Base-by-base conservation (phyloP, 2,329 filamentous ascomycete species). In the Beauveria varroae region DNA sequence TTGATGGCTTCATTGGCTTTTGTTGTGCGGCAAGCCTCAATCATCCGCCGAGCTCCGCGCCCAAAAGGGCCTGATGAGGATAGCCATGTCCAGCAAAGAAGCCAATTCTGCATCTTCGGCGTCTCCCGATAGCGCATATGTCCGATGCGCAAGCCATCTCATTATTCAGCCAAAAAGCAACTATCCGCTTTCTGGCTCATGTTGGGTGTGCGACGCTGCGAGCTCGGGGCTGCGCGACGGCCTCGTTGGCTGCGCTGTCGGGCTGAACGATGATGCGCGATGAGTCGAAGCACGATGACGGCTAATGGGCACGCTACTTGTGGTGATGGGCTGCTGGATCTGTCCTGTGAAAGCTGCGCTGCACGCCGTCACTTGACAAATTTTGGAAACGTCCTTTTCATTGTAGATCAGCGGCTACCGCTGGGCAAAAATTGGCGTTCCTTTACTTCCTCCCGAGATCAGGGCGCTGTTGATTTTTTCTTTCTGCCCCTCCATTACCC, bases 401-500 rank as follows among this genome's bases (percentile, higher is more conserved):
- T 46, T 47, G 46, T 47, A 47, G 47, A n/a, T 34, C 28, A n/a
- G 41, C 10, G 34, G 10, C 22, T 30, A 37, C 22, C 22, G 30
- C 5, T 6, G 46, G 16, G 20, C 18, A 47, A 10, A 20, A 9
- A 4, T 1, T 26, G 55, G 20, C 18, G 10, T 49, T 14, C 16
- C 12, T 20, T 22, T 61, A n/a, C 60, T 57, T 44, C 46, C 60
- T 61, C 40, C 44, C 26, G 20, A 52, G 47, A 46, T 47, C 46
- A n/a, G n/a, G n/a, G 60, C 60, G 41, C 57, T 34, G 3, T 37
- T 57, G 16, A 8, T 37, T 30, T 24, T 24, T 24, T 24, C 22
- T 46, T 44, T 58, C 57, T 59, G 47, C 57, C 57, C 57, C 57
- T 59, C 57, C 41, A 60, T 16, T 37, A 37, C 34, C 34, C 34